These are phyloP conservation scores for Decorospora gaudefroyi DNA, from an alignment of 2,329 filamentous ascomycete genomes.

Conservation along the genomic window DNA sequence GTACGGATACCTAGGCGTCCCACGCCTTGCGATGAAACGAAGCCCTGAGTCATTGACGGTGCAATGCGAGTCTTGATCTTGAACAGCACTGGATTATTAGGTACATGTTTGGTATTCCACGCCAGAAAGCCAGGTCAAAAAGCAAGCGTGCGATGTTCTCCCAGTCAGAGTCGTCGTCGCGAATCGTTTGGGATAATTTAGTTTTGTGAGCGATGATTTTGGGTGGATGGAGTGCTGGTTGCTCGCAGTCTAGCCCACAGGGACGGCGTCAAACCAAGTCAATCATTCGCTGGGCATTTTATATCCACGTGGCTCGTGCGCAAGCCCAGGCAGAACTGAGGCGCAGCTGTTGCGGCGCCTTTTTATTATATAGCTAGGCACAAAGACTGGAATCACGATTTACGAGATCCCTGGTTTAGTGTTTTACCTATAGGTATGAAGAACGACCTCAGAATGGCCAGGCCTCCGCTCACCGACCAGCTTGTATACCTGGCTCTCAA, in stretches of 20 bases:
- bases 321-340: not conserved
- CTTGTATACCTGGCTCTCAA: conserved; percentile 1
- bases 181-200: too few species aligned
- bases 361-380: not conserved
- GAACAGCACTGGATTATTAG: not conserved
- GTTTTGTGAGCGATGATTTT: too few species aligned
- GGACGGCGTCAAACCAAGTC: not conserved
- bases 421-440: not conserved
- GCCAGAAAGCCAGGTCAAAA: not conserved
- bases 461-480: not conserved
- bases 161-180: too few species aligned
- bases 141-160: too few species aligned
- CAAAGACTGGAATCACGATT: not conserved
- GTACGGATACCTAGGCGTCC: too few species aligned
- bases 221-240: too few species aligned
- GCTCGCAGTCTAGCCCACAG: not conserved
- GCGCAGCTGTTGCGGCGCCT: not conserved
- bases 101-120: not conserved
- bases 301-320: not conserved
- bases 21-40: conserved; percentile 50
- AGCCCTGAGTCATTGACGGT: conserved; percentile 49
- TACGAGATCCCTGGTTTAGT: not conserved
- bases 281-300: not conserved
- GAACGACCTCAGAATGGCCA: not conserved
- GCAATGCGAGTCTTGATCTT: not conserved